These are phyloP conservation scores for Gaertneriomyces sp. DNA, from an alignment of 192 early-diverging fungal species.

Conservation along the genomic window DNA sequence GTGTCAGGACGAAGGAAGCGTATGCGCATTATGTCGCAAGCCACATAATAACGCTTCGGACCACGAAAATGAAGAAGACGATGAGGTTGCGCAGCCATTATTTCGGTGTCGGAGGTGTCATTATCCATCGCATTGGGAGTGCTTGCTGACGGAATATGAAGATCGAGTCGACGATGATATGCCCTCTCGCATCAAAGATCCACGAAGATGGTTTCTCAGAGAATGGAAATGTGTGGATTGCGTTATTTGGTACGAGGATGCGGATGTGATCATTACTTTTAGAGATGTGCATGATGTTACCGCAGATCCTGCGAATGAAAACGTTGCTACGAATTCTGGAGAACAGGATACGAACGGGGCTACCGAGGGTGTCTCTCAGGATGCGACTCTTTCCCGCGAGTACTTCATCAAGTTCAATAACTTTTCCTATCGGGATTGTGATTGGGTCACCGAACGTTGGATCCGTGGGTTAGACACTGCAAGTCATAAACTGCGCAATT, in stretches of 20 bases:
- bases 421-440: constrained; percentile 33
- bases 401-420: constrained; percentile 45
- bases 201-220: constrained; percentile 2
- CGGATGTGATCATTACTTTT: constrained; percentile 31
- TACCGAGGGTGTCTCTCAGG: neutral
- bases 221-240: constrained; percentile 45
- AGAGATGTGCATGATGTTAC: neutral
- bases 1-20: constrained; percentile 46
- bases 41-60: too few species aligned
- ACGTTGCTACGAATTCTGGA: constrained; percentile 3
- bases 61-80: neutral
- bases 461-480: constrained; percentile 19
- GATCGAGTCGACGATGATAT: constrained; percentile 11
- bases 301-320: too few species aligned
- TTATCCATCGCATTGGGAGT: constrained; percentile 19
- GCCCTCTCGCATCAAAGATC: constrained; percentile 4
- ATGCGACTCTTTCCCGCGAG: constrained; percentile 15
- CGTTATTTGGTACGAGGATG: constrained; percentile 23
- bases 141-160: constrained; percentile 18
- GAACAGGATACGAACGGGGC: neutral
- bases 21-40: constrained; percentile 5
- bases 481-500: constrained; percentile 17
- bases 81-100: constrained; percentile 6
- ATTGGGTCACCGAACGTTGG: constrained; percentile 49
- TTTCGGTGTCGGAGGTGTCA: constrained; percentile 31